Conservation (phyloP, 768 basidiomycete genomes). For the Leccinum boreale region DNA sequence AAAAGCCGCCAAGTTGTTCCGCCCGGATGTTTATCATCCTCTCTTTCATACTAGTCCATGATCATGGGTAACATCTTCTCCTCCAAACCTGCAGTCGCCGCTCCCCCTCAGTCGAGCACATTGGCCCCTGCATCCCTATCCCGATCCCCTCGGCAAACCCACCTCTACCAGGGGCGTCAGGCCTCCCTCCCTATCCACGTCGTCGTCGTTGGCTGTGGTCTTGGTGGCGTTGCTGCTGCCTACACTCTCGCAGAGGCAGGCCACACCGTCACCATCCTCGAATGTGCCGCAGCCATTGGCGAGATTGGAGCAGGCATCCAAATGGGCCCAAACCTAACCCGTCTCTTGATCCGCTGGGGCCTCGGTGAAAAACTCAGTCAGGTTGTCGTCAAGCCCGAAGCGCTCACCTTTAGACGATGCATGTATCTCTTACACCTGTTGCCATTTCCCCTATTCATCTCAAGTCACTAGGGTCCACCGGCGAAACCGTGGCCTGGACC, state of each 20-base stretch:
- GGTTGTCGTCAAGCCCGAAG: slow-evolving; percentile 37
- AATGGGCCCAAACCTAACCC: slow-evolving; percentile 39
- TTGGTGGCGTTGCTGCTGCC: slow-evolving; percentile 48
- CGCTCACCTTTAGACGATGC: slow-evolving; percentile 43
- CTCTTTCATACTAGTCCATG: background rate
- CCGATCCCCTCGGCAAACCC: background rate
- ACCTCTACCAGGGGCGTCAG: slow-evolving; percentile 22
- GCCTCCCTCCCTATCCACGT: slow-evolving; percentile 32
- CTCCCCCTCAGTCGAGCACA: background rate
- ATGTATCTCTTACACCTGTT: slow-evolving; percentile 33
- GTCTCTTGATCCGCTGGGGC: slow-evolving; percentile 52
- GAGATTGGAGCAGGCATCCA: slow-evolving; percentile 56
- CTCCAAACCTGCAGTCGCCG: background rate
- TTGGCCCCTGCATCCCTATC: background rate
- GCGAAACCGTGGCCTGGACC: slow-evolving; percentile 37
- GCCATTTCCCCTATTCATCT: background rate
- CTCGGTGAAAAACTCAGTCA: slow-evolving; percentile 39
- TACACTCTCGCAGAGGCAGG: slow-evolving; percentile 44
- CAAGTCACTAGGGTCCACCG: slow-evolving; percentile 23
- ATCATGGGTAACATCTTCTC: background rate
- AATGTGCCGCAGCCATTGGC: slow-evolving; percentile 35
- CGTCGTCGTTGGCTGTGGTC: slow-evolving; percentile 48
- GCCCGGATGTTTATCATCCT: background rate
- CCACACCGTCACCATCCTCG: slow-evolving; percentile 48
- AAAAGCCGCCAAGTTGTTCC: background rate